Evolutionary conservation across 805 yeast species (phyloP).

Genomic region (Barnettozyma sp.): DNA sequence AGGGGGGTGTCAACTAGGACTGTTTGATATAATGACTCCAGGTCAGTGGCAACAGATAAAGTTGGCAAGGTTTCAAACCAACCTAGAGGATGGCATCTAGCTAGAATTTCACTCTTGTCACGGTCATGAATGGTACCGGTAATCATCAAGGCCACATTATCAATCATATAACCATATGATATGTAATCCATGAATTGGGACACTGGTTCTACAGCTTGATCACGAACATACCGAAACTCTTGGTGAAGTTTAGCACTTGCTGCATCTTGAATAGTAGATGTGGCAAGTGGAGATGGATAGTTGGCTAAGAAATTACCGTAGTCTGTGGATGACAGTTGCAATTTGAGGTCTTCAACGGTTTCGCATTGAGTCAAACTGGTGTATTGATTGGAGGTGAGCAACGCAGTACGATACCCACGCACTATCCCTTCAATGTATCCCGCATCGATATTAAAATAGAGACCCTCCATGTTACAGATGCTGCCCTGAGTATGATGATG

Average conservation of each 20-base stretch:
- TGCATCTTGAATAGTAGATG: conserved; percentile 77
- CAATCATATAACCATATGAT: conserved; percentile 97
- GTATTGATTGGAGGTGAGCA: conserved; percentile 73
- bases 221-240: conserved; percentile 79
- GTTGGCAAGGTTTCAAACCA: conserved; percentile 99
- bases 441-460: conserved; percentile 77
- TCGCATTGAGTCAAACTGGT: conserved; percentile 94
- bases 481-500: background rate
- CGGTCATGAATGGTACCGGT: conserved; percentile 96
- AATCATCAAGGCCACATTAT: conserved; percentile 90
- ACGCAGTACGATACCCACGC: conserved; percentile 86
- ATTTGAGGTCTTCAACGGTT: conserved; percentile 83
- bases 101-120: conserved; percentile 79
- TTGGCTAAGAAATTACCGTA: conserved; percentile 87
- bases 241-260: conserved; percentile 67
- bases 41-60: conserved; percentile 87
- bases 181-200: conserved; percentile 84
- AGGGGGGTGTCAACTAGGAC: conserved; percentile 95
- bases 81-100: conserved; percentile 93
- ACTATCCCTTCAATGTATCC: conserved; percentile 94
- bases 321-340: conserved; percentile 93
- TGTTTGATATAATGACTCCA: conserved; percentile 85
- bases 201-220: conserved; percentile 77
- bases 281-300: conserved; percentile 75
- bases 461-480: conserved; percentile 67